Percentiles rank a stretch among this genome's conserved stretches.
phyloP scores from a whole-genome alignment of 2,329 filamentous ascomycete genomes.

The Chaetomium sp. region DNA sequence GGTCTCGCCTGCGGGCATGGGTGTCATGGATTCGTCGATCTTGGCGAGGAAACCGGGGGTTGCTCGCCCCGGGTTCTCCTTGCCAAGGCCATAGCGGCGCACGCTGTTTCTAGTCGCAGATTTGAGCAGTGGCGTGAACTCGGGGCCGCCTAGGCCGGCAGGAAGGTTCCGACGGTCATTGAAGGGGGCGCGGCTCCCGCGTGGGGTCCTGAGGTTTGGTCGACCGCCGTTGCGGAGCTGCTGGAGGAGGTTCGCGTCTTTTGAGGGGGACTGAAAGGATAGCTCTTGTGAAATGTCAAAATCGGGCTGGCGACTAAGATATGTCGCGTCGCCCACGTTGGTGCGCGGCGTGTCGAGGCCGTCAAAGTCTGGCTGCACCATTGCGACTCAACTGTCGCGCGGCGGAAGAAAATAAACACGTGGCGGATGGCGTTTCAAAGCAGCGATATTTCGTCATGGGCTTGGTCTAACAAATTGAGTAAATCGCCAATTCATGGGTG shows the following conservation, averaged over 20 bases:
- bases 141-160: conserved; percentile 64
- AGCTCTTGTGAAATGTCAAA: conserved; percentile 86
- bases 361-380: conserved; percentile 65
- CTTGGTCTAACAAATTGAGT: background rate
- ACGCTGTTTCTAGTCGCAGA: conserved; percentile 72
- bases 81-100: conserved; percentile 59
- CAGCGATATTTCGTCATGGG: conserved; percentile 14
- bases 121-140: conserved; percentile 94
- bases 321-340: conserved; percentile 81
- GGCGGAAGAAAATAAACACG: conserved; percentile 13
- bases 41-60: conserved; percentile 71
- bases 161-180: conserved; percentile 72
- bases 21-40: conserved; percentile 72
- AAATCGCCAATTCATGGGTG: conserved; percentile 10
- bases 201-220: conserved; percentile 71
- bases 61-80: conserved; percentile 58
- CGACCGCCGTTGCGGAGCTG: conserved; percentile 69
- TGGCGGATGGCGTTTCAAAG: background rate
- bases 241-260: conserved; percentile 74
- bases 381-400: conserved; percentile 42
- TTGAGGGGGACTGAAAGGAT: conserved; percentile 80
- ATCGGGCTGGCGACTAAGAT: conserved; percentile 68
- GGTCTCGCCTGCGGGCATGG: conserved; percentile 68
- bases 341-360: conserved; percentile 85
- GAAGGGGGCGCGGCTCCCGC: conserved; percentile 66